Evolutionary conservation across 2,329 filamentous ascomycete genomes (phyloP), one percentile per base, ranked within the genome.

Genomic region (Aspergillus transmontanensis): DNA sequence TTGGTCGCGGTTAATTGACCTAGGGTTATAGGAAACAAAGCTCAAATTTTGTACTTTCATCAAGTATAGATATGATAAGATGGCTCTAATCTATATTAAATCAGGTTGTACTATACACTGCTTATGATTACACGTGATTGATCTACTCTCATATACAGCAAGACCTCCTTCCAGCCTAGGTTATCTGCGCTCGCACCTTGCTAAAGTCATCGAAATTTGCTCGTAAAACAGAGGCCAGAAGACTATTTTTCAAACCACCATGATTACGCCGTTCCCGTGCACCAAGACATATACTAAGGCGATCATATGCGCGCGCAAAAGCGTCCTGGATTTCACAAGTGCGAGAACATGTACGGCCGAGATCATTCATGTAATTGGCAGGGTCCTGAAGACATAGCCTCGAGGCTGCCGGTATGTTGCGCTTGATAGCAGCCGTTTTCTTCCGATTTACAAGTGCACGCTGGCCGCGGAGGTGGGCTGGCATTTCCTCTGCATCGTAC

Each of bases 321-420:
- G 80, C 83, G 14, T 61, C 64, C 63, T 83, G 79, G 19, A 88
- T 69, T 62, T 87, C 82, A 62, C 80, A 80, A 64, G 85, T 84
- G 16, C 79, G 79, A 59, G 79, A 75, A 51, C 76, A 80, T 59
- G 80, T 80, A 50, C 76, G 75, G 39, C 87, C 87, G 1, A 89
- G 78, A 69, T 89, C 84, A 70, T 87, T 87, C 69, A 79, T 79
- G 23, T 81, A 79, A 69, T 88, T 81, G 9, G 85, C 84, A 0
- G 87, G 87, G 68, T 89, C 86, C 72, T 87, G 86, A 16, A 89
- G 76, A 63, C 79, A 84, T 57, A 89, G 77, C 57, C 85, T 75
- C 60, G 79, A 67, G 5, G 71, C 70, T 19, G 64, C 62, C 21
- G 62, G 59, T 0, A 53, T 19, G 51, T 78, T 78, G n/a, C 70